A percentile compares a stretch with the other conserved stretches of the same genome.
phyloP scores from a whole-genome alignment of 1,139 yeast species.

The Yamadazyma blattariae region DNA sequence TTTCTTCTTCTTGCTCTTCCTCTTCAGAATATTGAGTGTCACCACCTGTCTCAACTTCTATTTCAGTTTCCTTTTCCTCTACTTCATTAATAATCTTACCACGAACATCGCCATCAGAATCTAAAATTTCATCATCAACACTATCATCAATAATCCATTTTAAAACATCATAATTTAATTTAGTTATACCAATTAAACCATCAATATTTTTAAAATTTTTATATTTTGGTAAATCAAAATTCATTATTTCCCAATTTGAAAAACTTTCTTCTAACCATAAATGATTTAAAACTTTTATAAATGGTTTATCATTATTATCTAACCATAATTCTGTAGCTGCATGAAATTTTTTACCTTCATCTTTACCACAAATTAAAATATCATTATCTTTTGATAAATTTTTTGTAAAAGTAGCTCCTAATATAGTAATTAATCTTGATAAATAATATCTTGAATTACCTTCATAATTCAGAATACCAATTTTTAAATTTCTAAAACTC shows the following conservation, averaged over 20 bases:
- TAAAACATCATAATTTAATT: slow-evolving; percentile 39
- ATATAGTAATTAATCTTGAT: slow-evolving; percentile 55
- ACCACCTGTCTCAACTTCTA: neutral
- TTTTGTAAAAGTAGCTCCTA: slow-evolving; percentile 79
- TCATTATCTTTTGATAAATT: slow-evolving; percentile 67
- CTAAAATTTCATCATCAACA: slow-evolving; percentile 25
- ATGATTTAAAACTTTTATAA: slow-evolving; percentile 64
- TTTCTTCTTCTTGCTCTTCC: slow-evolving; percentile 1
- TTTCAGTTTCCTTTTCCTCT: neutral
- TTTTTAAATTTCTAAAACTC: slow-evolving; percentile 49
- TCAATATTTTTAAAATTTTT: slow-evolving; percentile 29
- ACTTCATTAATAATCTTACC: neutral
- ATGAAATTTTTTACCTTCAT: slow-evolving; percentile 69
- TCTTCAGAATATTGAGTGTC: slow-evolving; percentile 6
- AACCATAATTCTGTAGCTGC: slow-evolving; percentile 66
- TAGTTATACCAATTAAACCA: slow-evolving; percentile 50
- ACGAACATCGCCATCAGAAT: slow-evolving; percentile 5
- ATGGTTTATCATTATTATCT: slow-evolving; percentile 24
- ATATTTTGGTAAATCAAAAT: slow-evolving; percentile 43
- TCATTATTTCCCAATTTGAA: slow-evolving; percentile 55
- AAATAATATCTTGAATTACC: slow-evolving; percentile 82
- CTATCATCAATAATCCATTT: slow-evolving; percentile 43
- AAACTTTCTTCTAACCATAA: slow-evolving; percentile 88
- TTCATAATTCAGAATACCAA: slow-evolving; percentile 75
- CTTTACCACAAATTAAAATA: slow-evolving; percentile 66